Evolutionary conservation across 2,329 filamentous ascomycete species (phyloP).

Genomic region (Xylariales sp.): DNA sequence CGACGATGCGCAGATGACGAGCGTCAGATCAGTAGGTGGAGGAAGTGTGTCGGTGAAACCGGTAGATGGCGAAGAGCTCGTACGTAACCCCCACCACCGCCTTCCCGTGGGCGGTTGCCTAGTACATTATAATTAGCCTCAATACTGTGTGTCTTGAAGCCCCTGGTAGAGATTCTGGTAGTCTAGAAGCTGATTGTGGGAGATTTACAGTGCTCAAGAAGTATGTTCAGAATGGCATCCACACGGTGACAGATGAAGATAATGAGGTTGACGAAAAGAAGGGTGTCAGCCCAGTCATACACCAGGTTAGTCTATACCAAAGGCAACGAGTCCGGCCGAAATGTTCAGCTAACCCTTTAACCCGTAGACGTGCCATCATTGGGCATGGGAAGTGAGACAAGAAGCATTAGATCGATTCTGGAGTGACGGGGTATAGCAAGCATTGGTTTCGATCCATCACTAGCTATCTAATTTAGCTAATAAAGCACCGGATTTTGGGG

Average conservation of each 20-base stretch:
- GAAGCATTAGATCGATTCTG: slow-evolving; percentile 61
- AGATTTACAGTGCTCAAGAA: slow-evolving; percentile 58
- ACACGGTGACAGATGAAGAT: slow-evolving; percentile 59
- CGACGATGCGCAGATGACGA: slow-evolving; percentile 63
- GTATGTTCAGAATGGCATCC: slow-evolving; percentile 57
- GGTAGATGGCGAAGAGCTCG: slow-evolving; percentile 61
- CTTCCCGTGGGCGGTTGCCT: not conserved
- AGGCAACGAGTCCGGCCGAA: not conserved
- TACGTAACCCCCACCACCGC: not conserved
- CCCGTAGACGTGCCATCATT: slow-evolving; percentile 64
- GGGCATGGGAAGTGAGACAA: slow-evolving; percentile 64
- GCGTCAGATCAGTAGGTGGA: slow-evolving; percentile 63
- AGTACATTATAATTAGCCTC: too few species aligned
- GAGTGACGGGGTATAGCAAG: slow-evolving; percentile 43
- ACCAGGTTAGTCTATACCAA: slow-evolving; percentile 48
- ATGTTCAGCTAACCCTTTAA: not conserved
- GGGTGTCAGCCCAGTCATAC: slow-evolving; percentile 65
- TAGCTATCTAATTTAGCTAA: not conserved
- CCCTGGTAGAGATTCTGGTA: not conserved
- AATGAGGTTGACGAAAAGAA: slow-evolving; percentile 54
- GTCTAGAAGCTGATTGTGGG: not conserved
- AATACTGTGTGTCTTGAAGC: too few species aligned
- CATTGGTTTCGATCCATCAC: too few species aligned
- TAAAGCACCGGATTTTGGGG: too few species aligned
- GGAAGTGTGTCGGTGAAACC: slow-evolving; percentile 62